Evolutionary conservation across 1,139 yeast genomes (phyloP), one percentile per base, ranked within the genome.

Genomic region (Yamadazyma pseudoaaseri): DNA sequence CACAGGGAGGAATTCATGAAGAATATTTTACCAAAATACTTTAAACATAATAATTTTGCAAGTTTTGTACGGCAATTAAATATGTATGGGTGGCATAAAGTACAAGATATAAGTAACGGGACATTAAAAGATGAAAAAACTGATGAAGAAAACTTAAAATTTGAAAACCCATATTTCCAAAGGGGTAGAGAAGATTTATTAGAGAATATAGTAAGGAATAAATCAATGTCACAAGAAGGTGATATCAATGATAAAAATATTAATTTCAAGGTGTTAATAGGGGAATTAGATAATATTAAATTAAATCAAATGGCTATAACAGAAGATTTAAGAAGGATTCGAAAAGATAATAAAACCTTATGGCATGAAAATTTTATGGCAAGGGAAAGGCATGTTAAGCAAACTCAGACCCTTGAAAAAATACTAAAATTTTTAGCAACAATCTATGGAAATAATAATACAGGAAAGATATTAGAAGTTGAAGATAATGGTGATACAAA

Each of bases 81-180:
- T 60, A 92, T 92, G 95, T 92, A 92, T 54, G 98, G 97, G 24
- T 92, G 96, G 89, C 97, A 92, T 62, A 92, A 92, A 61, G 92
- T 92, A 6, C 94, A 79, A 56, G 95, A 83, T 58, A 76, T 81
- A 34, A 80, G 62, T 31, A 71, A 77, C 17, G 92, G 92, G 1
- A 74, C 86, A 2, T 61, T 84, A 60, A 68, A 69, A 37, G 81
- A 75, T 32, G 89, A 81, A 45, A 69, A 70, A 47, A 50, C 46
- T 9, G 59, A 43, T 11, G 70, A 65, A 27, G 70, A 69, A 51
- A 62, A 59, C 39, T 81, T 86, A 85, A 89, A 84, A 56, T 86
- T 86, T 61, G 82, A 82, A 51, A 84, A 86, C 43, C 89, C 92
- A n/a, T 73, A 81, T 52, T 89, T 89, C 53, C 66, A 80, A 29